phyloP scores from a whole-genome alignment of 164 flowering plant species.

The Tinospora cordifolia region DNA sequence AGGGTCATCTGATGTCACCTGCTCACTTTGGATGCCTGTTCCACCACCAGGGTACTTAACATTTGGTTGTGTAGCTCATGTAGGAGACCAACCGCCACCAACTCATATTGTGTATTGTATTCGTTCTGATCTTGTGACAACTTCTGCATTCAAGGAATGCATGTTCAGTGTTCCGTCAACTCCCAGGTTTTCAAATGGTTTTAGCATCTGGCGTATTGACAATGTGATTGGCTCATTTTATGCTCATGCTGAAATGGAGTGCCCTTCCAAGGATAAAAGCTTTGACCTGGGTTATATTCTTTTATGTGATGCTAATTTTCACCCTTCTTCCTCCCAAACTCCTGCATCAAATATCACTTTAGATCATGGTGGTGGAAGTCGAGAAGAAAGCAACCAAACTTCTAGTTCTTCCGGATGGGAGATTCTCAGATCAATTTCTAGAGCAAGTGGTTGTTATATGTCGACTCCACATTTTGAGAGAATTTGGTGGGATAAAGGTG shows the following conservation, averaged over 20 bases:
- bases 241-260: conserved; percentile 56
- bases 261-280: conserved; percentile 41
- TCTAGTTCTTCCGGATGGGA: conserved; percentile 77
- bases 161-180: conserved; percentile 41
- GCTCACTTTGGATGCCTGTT: conserved; percentile 89
- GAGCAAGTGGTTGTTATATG: conserved; percentile 44
- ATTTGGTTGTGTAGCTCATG: conserved; percentile 75
- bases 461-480: conserved; percentile 93
- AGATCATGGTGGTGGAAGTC: conserved; percentile 23
- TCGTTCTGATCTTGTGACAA: conserved; percentile 84
- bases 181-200: conserved; percentile 42
- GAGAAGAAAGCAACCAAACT: conserved; percentile 29
- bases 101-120: conserved; percentile 77
- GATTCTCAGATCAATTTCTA: conserved; percentile 65
- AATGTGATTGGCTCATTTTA: conserved; percentile 75
- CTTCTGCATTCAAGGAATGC: conserved; percentile 63
- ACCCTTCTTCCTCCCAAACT: conserved; percentile 25
- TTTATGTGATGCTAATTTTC: conserved; percentile 41
- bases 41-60: conserved; percentile 81
- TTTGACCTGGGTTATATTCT: conserved; percentile 64
- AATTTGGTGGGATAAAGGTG: conserved; percentile 97
- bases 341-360: conserved; percentile 23
- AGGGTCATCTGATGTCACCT: conserved; percentile 34
- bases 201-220: conserved; percentile 94
- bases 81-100: conserved; percentile 75